Evolutionary conservation across 2,329 filamentous ascomycete species (phyloP), one percentile per base, ranked within the genome.

Genomic region (Botryosphaeria agaves): DNA sequence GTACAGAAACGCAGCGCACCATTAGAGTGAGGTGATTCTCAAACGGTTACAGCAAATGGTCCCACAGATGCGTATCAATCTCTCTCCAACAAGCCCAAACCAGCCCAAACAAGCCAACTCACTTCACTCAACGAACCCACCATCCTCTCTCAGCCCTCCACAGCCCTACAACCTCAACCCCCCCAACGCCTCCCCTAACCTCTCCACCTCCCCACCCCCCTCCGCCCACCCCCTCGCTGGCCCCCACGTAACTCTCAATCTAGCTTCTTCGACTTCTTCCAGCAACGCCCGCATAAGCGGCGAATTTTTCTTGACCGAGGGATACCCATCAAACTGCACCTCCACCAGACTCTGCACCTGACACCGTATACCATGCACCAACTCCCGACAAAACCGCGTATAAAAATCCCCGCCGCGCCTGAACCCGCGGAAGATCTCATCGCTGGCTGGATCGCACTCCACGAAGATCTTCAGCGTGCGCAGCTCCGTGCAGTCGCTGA

Each of bases 321-420:
- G 54, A 46, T 66, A 80, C 0, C 66, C 78, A 49, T 85, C 79
- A 36, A 85, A 78, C 42, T 80, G 66, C 14, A 84, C 59, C 1
- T 58, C 55, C 6, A 61, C 45, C 2, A 80, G 47, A 21, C 57
- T 61, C 0, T 74, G 69, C 34, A 78, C 51, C 32, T 62, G 61
- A 1, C 57, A 53, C 2, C 83, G 44, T 3, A 83, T 61, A 5
- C 56, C 59, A 3, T 54, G 50, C 5, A 84, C 46, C 17, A 84
- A 51, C 2, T 57, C 53, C 7, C 62, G 55, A 16, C 67, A 73
- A 43, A 83, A 84, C 4, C 50, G 51, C 35, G 81, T 78, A 44
- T 81, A 85, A 38, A 78, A 82, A 1, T 73, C 69, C 16, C 74
- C 65, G 1, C 64, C 62, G 16, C 66, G 63, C 9, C 76, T 65